Percentiles rank a stretch among this genome's conserved stretches.
phyloP scores from a whole-genome alignment of 805 yeast species.

The Metschnikowia koreensis region DNA sequence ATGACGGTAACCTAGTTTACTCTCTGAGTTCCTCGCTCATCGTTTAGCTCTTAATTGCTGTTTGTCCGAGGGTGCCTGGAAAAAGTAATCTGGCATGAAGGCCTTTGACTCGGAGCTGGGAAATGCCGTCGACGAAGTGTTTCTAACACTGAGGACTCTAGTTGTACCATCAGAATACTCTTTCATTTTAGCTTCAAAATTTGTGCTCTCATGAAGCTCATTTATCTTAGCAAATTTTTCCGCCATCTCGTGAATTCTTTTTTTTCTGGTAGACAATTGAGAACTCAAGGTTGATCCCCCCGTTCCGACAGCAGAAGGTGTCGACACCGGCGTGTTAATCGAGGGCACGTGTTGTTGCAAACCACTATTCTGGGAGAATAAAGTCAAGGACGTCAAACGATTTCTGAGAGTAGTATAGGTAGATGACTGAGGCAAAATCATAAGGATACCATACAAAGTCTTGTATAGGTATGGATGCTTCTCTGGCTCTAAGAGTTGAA shows the following conservation, averaged over 20 bases:
- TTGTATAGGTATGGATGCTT: slow-evolving; percentile 77
- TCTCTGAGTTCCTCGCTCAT: not conserved
- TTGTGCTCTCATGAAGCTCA: slow-evolving; percentile 29
- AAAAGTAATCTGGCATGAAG: slow-evolving; percentile 19
- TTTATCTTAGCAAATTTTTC: slow-evolving; percentile 38
- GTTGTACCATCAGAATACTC: slow-evolving; percentile 7
- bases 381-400: slow-evolving; percentile 53
- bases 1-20: too few species aligned
- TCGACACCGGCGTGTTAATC: slow-evolving; percentile 15
- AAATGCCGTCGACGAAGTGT: slow-evolving; percentile 7
- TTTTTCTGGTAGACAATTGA: slow-evolving; percentile 37
- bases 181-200: slow-evolving; percentile 5
- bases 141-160: slow-evolving; percentile 6
- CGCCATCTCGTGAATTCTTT: slow-evolving; percentile 41
- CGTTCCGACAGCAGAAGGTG: slow-evolving; percentile 9
- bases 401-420: slow-evolving; percentile 82
- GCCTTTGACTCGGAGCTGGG: slow-evolving; percentile 20
- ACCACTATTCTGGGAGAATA: slow-evolving; percentile 32
- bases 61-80: slow-evolving; percentile 12
- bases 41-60: slow-evolving; percentile 32
- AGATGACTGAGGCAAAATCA: slow-evolving; percentile 91
- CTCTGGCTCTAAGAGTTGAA: slow-evolving; percentile 87
- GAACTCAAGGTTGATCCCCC: slow-evolving; percentile 15
- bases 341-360: slow-evolving; percentile 24
- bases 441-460: slow-evolving; percentile 85